Conservation (phyloP, 2,329 filamentous ascomycete genomes). For the Curvularia spicifera region DNA sequence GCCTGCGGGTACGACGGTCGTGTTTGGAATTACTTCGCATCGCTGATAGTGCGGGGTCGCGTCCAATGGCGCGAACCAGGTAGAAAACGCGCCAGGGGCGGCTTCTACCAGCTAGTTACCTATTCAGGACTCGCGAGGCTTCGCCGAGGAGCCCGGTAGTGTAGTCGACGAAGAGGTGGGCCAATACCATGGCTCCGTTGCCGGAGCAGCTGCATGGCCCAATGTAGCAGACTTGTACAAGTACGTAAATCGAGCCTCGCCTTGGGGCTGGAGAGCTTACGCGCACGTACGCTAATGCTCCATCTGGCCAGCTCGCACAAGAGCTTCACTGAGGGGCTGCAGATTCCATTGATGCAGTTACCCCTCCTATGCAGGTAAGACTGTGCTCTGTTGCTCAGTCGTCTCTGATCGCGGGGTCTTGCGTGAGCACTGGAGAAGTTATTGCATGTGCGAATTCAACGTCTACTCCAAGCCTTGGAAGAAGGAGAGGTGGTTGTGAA, state of each 20-base stretch:
- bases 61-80: conserved; percentile 42
- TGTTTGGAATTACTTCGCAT: conserved; percentile 42
- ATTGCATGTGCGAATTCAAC: neutral
- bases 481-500: neutral
- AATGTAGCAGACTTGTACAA: conserved; percentile 1
- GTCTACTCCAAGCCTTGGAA: neutral
- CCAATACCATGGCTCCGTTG: conserved; percentile 15
- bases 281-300: conserved; percentile 20
- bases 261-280: conserved; percentile 18
- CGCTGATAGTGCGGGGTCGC: conserved; percentile 45
- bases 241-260: conserved; percentile 28
- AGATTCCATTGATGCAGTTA: conserved; percentile 7
- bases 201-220: conserved; percentile 21
- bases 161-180: conserved; percentile 20
- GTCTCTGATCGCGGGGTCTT: neutral
- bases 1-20: conserved; percentile 37
- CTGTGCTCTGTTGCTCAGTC: neutral
- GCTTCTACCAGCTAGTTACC: conserved; percentile 24
- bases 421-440: neutral
- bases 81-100: conserved; percentile 28
- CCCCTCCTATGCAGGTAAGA: conserved; percentile 5
- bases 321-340: conserved; percentile 15
- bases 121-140: conserved; percentile 20
- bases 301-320: conserved; percentile 25
- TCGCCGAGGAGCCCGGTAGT: conserved; percentile 24